Evolutionary conservation across 2,329 filamentous ascomycete species (phyloP).

Genomic region (Ophiognomonia clavigignenti-juglandacearum): DNA sequence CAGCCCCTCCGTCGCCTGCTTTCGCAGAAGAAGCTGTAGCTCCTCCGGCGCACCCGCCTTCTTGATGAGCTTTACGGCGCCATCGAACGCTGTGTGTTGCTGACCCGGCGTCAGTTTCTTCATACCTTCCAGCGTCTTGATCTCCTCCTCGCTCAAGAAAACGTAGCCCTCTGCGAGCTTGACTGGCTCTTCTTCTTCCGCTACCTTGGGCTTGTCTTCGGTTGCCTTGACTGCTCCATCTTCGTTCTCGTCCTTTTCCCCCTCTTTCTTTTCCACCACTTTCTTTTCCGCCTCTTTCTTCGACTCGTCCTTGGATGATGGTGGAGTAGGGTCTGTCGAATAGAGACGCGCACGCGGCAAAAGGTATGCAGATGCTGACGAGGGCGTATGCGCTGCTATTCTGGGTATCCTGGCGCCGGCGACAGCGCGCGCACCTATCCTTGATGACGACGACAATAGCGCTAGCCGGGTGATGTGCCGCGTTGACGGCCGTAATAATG

Average conservation of each 20-base stretch:
- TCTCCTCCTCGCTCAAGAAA: slow-evolving; percentile 38
- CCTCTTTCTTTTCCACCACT: neutral
- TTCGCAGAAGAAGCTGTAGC: slow-evolving; percentile 51
- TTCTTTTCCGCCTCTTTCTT: slow-evolving; percentile 8
- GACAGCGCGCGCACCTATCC: slow-evolving; percentile 14
- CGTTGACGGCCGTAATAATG: slow-evolving; percentile 25
- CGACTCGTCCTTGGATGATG: neutral
- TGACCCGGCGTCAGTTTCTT: slow-evolving; percentile 57
- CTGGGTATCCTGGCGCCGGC: slow-evolving; percentile 17
- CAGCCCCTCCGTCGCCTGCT: slow-evolving; percentile 49
- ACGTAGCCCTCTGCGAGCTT: slow-evolving; percentile 42
- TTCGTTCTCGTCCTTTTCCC: neutral
- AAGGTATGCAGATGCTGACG: slow-evolving; percentile 15
- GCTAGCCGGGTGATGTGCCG: slow-evolving; percentile 25
- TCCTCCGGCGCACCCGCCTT: slow-evolving; percentile 66
- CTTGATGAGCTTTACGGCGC: slow-evolving; percentile 58
- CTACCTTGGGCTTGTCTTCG: neutral
- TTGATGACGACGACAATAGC: slow-evolving; percentile 20
- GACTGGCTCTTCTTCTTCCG: slow-evolving; percentile 5
- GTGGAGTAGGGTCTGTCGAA: slow-evolving; percentile 18
- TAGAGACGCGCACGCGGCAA: slow-evolving; percentile 20
- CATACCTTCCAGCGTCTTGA: slow-evolving; percentile 52
- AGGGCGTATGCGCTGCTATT: slow-evolving; percentile 17
- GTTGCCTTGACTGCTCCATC: neutral
- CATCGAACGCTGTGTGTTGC: slow-evolving; percentile 56